These are phyloP conservation scores for Microcera coccophila DNA, from an alignment of 2,329 filamentous ascomycete species.

Conservation along the genomic window DNA sequence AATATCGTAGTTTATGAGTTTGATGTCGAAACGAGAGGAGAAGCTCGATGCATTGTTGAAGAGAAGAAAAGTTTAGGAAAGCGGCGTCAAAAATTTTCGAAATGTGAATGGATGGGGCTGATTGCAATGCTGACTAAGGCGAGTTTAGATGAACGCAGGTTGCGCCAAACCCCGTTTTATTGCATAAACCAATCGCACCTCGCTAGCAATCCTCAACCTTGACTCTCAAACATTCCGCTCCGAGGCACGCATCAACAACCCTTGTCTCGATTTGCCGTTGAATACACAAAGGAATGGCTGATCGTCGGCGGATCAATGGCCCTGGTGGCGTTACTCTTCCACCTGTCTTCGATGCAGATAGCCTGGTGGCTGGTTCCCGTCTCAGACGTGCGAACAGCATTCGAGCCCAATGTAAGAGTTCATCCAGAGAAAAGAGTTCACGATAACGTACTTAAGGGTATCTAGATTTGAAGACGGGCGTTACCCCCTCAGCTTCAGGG, in stretches of 20 bases:
- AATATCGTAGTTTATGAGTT: background rate
- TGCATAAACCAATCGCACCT: background rate
- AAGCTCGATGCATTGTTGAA: slow-evolving; percentile 6
- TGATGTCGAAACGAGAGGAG: background rate
- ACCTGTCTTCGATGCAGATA: slow-evolving; percentile 62
- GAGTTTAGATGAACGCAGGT: no score
- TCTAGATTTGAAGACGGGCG: slow-evolving; percentile 80
- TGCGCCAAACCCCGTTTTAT: background rate
- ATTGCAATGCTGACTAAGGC: slow-evolving; percentile 14
- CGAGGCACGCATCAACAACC: slow-evolving; percentile 3
- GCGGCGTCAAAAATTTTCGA: slow-evolving; percentile 21
- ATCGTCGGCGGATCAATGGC: slow-evolving; percentile 86
- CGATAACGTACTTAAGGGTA: slow-evolving; percentile 14
- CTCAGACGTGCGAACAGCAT: slow-evolving; percentile 64
- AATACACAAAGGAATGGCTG: slow-evolving; percentile 57
- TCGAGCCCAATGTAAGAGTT: slow-evolving; percentile 75
- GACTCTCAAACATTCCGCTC: slow-evolving; percentile 16
- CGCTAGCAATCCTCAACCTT: background rate
- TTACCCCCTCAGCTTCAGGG: slow-evolving; percentile 89
- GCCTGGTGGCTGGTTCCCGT: slow-evolving; percentile 43
- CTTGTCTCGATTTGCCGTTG: slow-evolving; percentile 3
- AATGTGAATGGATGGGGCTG: slow-evolving; percentile 16
- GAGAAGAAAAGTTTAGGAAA: slow-evolving; percentile 9
- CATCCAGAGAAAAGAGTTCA: slow-evolving; percentile 1
- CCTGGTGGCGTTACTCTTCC: slow-evolving; percentile 73